Percentiles rank a stretch among this genome's conserved stretches.
These are phyloP conservation scores for Cenchrus fungigraminus DNA, from an alignment of 176 grass and related monocot species.

Conservation along the genomic window DNA sequence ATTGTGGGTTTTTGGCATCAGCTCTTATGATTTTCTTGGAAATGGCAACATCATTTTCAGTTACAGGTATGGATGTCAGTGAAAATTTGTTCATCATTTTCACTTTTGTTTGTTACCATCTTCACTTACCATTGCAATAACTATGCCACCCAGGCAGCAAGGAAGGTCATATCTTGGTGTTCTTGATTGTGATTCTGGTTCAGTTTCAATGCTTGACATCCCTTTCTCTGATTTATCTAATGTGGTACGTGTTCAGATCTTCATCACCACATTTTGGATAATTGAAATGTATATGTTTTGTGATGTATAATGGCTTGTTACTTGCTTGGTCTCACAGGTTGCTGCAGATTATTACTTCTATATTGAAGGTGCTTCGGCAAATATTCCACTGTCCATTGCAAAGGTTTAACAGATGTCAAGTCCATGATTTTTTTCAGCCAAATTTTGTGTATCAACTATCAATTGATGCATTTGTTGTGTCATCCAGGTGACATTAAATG, in stretches of 20 bases:
- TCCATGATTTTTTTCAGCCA: constrained; percentile 11
- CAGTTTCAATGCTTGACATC: constrained; percentile 76
- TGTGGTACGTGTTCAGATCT: constrained; percentile 58
- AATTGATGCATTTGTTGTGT: constrained; percentile 27
- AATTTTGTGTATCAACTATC: background rate
- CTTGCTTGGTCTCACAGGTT: constrained; percentile 51
- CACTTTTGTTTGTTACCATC: constrained; percentile 29
- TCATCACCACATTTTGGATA: constrained; percentile 7
- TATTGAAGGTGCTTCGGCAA: constrained; percentile 82
- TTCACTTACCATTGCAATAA: constrained; percentile 15
- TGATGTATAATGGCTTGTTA: constrained; percentile 14
- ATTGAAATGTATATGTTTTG: background rate
- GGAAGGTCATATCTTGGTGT: constrained; percentile 88
- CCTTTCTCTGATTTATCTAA: constrained; percentile 77
- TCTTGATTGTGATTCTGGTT: constrained; percentile 66
- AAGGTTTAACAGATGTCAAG: constrained; percentile 58
- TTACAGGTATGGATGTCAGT: constrained; percentile 78
- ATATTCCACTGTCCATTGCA: constrained; percentile 71
- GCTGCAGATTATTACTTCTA: constrained; percentile 69
- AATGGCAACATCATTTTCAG: constrained; percentile 73
- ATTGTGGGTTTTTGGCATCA: constrained; percentile 91
- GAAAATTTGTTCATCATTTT: background rate
- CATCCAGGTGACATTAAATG: constrained; percentile 74
- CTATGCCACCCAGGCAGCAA: constrained; percentile 61
- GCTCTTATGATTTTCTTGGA: constrained; percentile 85